Base-by-base conservation (phyloP, 352 stramenopile genomes). In the Globisporangium paroecandrum region DNA sequence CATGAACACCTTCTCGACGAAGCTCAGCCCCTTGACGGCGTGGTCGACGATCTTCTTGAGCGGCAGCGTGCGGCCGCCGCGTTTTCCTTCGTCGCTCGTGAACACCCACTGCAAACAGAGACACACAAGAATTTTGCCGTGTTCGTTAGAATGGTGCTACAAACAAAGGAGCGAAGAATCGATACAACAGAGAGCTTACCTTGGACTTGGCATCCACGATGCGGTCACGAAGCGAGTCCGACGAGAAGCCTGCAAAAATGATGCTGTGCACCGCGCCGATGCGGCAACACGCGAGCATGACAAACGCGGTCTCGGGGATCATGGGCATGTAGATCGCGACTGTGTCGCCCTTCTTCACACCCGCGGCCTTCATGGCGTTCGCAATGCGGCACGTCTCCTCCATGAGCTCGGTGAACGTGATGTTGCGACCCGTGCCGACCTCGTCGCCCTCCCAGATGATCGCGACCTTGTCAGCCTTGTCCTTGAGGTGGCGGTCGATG, bases 381-480 rank as follows among this genome's bases (percentile, higher is more conserved):
- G 96, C 93, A 72, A 98, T 93, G 36, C 92, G 75, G 62, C 79
- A 98, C 13, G 98, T 93, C 62, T 97, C 89, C 20, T 77, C 71
- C 29, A 97, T 82, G 34, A 99, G 69, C 65, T 99, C 90, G 27
- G 76, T 75, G 77, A 98, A 99, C 8, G 95, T 98, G 63, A 98
- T 91, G 65, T 78, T 79, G 47, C 89, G 85, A 43, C 90, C 82
- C 27, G 98, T 66, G 61, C 86, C 87, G n/a, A 97, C 93, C 73
- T 99, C 97, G 64, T 99, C 97, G 29, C 90, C 94, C 73, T 99
- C 97, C 92, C 96, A 99, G 64, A 99, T 90, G 72, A 99, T 98
- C 18, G 96, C 97, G 18, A 93, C 78, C 75, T 99, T 93, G 74
- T 98, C 81, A 15, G 74, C 84, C 24, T 76, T 70, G 43, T 72